Evolutionary conservation across 2,329 filamentous ascomycete species (phyloP), one percentile per base, ranked within the genome.

Genomic region (Venturia asperata): DNA sequence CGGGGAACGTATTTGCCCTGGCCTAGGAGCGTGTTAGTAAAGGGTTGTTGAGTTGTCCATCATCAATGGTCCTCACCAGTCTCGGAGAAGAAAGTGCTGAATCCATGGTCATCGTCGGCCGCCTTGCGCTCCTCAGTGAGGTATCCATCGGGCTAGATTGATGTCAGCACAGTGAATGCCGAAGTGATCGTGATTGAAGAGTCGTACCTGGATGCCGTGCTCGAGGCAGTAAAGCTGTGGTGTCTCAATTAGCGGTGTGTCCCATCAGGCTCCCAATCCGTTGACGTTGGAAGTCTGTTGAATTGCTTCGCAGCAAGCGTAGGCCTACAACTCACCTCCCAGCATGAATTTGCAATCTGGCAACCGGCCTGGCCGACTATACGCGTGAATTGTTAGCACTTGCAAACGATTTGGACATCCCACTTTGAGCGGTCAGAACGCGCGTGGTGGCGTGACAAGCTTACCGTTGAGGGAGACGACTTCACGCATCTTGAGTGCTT

Each of bases 11-110:
- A 97, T 84, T 97, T 97, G 81, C 94, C 94, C 83, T 96, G 88
- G 76, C 93, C 93, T 97, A 69, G 67, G 41, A 56, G 62, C 65
- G 63, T 66, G 66, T 74, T 66, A 75, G 70, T 70, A 61, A 45
- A 30, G 65, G 56, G 61, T 69, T 66, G 62, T 65, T 68, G 66
- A 64, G 67, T 66, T 65, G 56, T 64, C n/a, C n/a, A n/a, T n/a
- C 7, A 10, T 56, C 58, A 19, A n/a, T 62, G 47, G 65, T 65
- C 71, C 82, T 72, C 90, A 97, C 94, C 93, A 76, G 94, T 97
- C 86, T 99, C 94, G 72, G 93, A 97, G 86, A 99, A 99, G 87
- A 99, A 99, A 75, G 94, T 99, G 85, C 92, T 97, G 87, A 99
- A 99, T 71, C 94, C 94, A 77, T 97, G 90, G 79, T 97, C 94